Evolutionary conservation across 202 grass and related monocot genomes (phyloP), one percentile per base, ranked within the genome.

Genomic region (Schoenoplectus tabernaemontani): DNA sequence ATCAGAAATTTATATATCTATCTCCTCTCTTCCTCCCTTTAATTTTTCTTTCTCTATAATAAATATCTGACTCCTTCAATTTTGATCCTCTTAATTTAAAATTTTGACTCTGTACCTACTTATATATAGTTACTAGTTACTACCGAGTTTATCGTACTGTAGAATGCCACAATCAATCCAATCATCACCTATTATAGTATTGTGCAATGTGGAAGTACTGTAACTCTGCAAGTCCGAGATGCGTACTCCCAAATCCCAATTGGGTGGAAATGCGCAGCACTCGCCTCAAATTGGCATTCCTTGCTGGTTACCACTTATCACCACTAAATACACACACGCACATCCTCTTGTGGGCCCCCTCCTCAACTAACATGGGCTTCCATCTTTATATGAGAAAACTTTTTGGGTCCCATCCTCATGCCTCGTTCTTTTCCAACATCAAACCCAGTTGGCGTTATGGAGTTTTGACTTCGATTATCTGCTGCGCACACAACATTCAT

Each of bases 341-440:
- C 51, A 47, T 24, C 13, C 15, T 44, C 44, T 51, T 0, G 15
- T 76, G 44, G 72, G 72, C 72, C 74, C 74, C 74, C 0, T 7
- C 9, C 54, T 33, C 50, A 77, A 77, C 50, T 11, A 77, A 79
- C 34, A 65, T 51, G 78, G 26, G 78, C 59, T 79, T 8, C 19
- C 63, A 56, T 57, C 23, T 80, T 63, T 65, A 50, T 64, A 65
- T 53, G 43, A 64, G 44, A 64, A 63, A 80, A 1, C n/a, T n/a
- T n/a, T 37, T 19, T 26, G 30, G 58, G 78, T 2, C 78, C 78
- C 37, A 9, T 13, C 38, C 59, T 75, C 78, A 80, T 80, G 78
- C 42, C 59, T 50, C 65, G 78, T 64, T 64, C 78, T 80, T 80
- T 80, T 50, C 78, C 77, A 80, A 80, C 77, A 80, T 59, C 60